Evolutionary conservation across 371 early-diverging fungal species (phyloP), one percentile per base, ranked within the genome.

Genomic region (Mucor velutinosus): DNA sequence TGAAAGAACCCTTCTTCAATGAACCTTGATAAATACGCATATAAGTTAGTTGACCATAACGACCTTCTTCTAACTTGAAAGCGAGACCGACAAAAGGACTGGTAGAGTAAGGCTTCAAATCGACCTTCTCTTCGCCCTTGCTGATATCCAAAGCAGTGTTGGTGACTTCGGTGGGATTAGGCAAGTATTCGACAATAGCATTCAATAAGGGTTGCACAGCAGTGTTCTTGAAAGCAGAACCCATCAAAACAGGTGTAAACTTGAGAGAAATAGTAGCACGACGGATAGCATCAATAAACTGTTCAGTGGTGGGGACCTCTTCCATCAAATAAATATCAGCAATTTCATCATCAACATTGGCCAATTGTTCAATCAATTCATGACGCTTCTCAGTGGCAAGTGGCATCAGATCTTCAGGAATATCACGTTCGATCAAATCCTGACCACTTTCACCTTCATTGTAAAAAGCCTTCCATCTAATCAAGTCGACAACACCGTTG

Each of bases 31-130:
- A 99, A 35, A 99, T 93, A 70, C 99, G 90, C 77, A 99, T 79
- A 81, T 97, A 99, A 12, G 98, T 98, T 69, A 99, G 82, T 77
- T 98, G 97, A 41, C 98, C 99, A 75, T 93, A 98, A 62, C 93
- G 91, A 56, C 94, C 93, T 79, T 99, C 98, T 79, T 97, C 95
- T 51, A 99, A 87, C 83, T 95, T 93, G 84, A 94, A 94, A 49
- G 97, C 99, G 68, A 98, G 89, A 58, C 96, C 98, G 47, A 92
- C 92, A 69, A 94, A 93, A 10, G 92, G 93, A 71, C 88, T 81
- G 68, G 80, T 79, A 23, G 92, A 89, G 68, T 73, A 80, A 21
- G 90, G 84, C 4, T 65, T 60, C 4, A 91, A 80, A 41, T 75
- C 70, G 43, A 93, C 86, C 58, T 88, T 85, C 63, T 82, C 66